These are phyloP conservation scores for Chytridium lagenaria DNA, from an alignment of 371 early-diverging fungal genomes.

Conservation along the genomic window DNA sequence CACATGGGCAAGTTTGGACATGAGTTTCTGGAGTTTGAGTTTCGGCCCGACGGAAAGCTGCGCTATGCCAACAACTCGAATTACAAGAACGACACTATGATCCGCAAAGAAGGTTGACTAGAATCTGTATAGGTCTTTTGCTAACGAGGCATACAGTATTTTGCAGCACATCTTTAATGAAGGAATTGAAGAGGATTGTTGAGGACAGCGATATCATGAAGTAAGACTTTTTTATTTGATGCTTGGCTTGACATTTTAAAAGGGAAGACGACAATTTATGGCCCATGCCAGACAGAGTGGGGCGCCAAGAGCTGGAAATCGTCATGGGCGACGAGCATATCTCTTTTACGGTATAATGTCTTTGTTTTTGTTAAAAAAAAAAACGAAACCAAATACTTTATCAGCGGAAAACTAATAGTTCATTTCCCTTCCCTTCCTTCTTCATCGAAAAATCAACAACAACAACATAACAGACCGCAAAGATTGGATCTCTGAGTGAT, in stretches of 20 bases:
- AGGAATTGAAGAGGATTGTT: slow-evolving; percentile 88
- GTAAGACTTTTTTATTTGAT: slow-evolving; percentile 49
- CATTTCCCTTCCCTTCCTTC: too few relatives aligned
- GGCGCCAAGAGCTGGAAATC: slow-evolving; percentile 94
- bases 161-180: slow-evolving; percentile 78
- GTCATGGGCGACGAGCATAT: slow-evolving; percentile 89
- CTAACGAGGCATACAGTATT: slow-evolving; percentile 60
- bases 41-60: slow-evolving; percentile 85
- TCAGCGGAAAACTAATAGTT: slow-evolving; percentile 10
- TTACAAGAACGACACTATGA: slow-evolving; percentile 95
- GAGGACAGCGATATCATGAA: slow-evolving; percentile 88
- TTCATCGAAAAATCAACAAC: background rate
- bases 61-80: slow-evolving; percentile 98
- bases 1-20: slow-evolving; percentile 95
- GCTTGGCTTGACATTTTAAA: slow-evolving; percentile 5
- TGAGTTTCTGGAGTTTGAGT: slow-evolving; percentile 98
- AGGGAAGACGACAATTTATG: slow-evolving; percentile 92
- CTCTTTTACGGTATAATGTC: slow-evolving; percentile 83
- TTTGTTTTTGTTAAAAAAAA: too few relatives aligned
- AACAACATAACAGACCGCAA: slow-evolving; percentile 85
- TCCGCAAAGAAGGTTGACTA: slow-evolving; percentile 84
- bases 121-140: background rate
- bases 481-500: slow-evolving; percentile 90
- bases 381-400: background rate
- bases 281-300: slow-evolving; percentile 91